A percentile compares a stretch with the other conserved stretches of the same genome.
Evolutionary conservation across 495 filamentous ascomycete species (phyloP).

Genomic region (Apiosordaria backusii): DNA sequence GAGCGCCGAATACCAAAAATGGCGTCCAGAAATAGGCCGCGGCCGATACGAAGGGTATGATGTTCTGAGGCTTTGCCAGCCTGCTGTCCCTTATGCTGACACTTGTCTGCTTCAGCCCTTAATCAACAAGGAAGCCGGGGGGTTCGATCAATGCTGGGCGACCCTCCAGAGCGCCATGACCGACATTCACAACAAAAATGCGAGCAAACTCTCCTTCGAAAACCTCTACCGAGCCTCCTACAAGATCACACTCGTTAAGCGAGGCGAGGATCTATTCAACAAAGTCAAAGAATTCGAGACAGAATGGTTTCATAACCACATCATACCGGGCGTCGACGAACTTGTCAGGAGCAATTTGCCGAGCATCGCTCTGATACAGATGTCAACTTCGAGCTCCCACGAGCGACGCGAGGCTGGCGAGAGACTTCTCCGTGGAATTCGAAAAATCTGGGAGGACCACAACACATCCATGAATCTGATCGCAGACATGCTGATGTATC

Average conservation of each 20-base stretch:
- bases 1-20: not conserved
- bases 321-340: slow-evolving; percentile 59
- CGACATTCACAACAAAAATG: slow-evolving; percentile 91
- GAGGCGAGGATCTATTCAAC: slow-evolving; percentile 79
- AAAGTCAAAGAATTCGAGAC: slow-evolving; percentile 74
- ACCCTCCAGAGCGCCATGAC: slow-evolving; percentile 66
- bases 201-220: slow-evolving; percentile 87
- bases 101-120: slow-evolving; percentile 24
- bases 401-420: slow-evolving; percentile 80
- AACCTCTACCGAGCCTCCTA: slow-evolving; percentile 95
- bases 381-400: slow-evolving; percentile 57
- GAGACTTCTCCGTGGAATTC: slow-evolving; percentile 72
- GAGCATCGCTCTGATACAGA: slow-evolving; percentile 42
- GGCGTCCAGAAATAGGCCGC: slow-evolving; percentile 17
- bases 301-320: slow-evolving; percentile 67
- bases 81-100: not conserved
- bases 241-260: slow-evolving; percentile 84
- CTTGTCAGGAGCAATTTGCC: slow-evolving; percentile 60
- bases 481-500: slow-evolving; percentile 97
- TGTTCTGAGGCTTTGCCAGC: not conserved
- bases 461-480: slow-evolving; percentile 94
- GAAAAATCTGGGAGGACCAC: slow-evolving; percentile 80
- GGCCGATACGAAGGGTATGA: slow-evolving; percentile 27
- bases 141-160: slow-evolving; percentile 81
- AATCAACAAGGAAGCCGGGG: slow-evolving; percentile 35